Evolutionary conservation across 176 grass and related monocot species (phyloP).

Genomic region (Carex scoparia): DNA sequence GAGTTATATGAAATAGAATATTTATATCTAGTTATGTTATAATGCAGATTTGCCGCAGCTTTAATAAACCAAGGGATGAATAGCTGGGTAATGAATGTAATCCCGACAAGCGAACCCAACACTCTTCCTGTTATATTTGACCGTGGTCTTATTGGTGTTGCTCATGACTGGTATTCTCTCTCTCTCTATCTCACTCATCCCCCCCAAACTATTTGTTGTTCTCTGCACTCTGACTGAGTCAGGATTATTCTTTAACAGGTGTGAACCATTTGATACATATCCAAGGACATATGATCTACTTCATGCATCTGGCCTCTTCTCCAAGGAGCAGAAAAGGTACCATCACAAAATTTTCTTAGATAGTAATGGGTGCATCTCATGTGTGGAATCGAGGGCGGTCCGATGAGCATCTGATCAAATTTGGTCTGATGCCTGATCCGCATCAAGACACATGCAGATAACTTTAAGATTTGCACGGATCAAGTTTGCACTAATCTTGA

Average conservation of each 20-base stretch:
- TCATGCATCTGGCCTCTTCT: slow-evolving; percentile 48
- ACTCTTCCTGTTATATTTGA: slow-evolving; percentile 44
- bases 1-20: not conserved
- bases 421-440: too few relatives aligned
- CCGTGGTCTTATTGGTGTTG: slow-evolving; percentile 40
- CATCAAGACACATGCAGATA: too few relatives aligned
- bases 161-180: slow-evolving; percentile 35
- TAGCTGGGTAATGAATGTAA: slow-evolving; percentile 47
- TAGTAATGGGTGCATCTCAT: not conserved
- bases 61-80: slow-evolving; percentile 26
- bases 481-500: too few relatives aligned
- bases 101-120: slow-evolving; percentile 35
- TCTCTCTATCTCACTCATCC: not conserved
- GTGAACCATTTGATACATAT: slow-evolving; percentile 55
- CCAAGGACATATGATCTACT: slow-evolving; percentile 49
- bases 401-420: too few relatives aligned
- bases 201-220: not conserved
- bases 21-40: not conserved
- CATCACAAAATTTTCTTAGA: not conserved
- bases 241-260: slow-evolving; percentile 32
- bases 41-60: slow-evolving; percentile 35
- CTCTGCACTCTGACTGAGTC: not conserved
- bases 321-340: slow-evolving; percentile 40
- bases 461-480: too few relatives aligned
- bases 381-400: not conserved